Base-by-base conservation (phyloP, 2,329 filamentous ascomycete species). In the Beauveria bassiana region DNA sequence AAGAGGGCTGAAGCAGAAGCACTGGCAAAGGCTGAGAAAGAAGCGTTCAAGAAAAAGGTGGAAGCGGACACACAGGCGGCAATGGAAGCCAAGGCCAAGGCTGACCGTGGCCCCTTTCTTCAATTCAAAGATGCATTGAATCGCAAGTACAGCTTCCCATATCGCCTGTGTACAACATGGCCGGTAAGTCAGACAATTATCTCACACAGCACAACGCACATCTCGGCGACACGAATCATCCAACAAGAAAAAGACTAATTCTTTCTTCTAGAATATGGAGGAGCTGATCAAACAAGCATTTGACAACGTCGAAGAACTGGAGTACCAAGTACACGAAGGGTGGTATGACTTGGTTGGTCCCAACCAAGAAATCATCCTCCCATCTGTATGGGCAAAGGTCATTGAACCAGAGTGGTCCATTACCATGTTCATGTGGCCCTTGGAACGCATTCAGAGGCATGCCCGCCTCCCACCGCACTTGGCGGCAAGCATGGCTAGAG, bases 121-220 rank as follows among this genome's bases (percentile, higher is more conserved):
- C 88, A 87, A 67, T 96, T 96, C 77, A 96, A 96, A 75, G 93
- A 97, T 71, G 92, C 92, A 1, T 86, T 97, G 18, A 90, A 91
- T 38, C 84, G 93, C 66, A 96, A 96, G 73, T 97, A 96, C 73
- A 95, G 86, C 74, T 96, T 97, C 70, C 93, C 93, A 1, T 96
- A 88, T 75, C 85, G 93, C 65, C 74, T 96, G 34, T 96, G 92
- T 74, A 85, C 86, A 69, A 95, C 87, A 3, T 96, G 91, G 91
- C 78, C 81, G 78, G 90, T 93, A 84, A 71, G 85, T 82, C 60
- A 18, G 28, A 38, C 34, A 14, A 8, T 14, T 47, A 8, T 38
- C 16, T 50, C 18, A 22, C 6, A 9, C 20, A 38, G n/a, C 46
- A 49, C 43, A 10, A 26, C 45, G 51, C 22, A 34, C 45, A 28